Percentiles rank a stretch among this genome's conserved stretches.
phyloP scores from a whole-genome alignment of 2,329 filamentous ascomycete species.

The Verticillium isaacii region DNA sequence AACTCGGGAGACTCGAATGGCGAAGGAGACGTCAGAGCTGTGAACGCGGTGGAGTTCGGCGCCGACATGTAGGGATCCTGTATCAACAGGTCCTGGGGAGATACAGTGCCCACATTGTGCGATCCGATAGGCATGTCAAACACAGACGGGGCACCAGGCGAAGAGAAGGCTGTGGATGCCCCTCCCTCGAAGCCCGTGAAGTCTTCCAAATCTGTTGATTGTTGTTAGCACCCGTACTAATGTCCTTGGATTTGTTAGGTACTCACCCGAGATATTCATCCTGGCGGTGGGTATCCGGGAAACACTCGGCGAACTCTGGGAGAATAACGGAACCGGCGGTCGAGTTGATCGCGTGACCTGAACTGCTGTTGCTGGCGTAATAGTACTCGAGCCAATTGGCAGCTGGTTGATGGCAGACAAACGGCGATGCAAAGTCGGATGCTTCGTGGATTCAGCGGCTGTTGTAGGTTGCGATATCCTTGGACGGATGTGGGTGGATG shows the following conservation, averaged over 20 bases:
- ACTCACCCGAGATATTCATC: slow-evolving; percentile 55
- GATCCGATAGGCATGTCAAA: slow-evolving; percentile 47
- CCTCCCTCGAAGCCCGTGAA: slow-evolving; percentile 53
- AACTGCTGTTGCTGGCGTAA: background rate
- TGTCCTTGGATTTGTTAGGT: background rate
- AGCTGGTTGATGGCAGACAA: background rate
- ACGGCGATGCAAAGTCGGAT: background rate
- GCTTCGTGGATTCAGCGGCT: background rate
- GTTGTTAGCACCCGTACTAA: background rate
- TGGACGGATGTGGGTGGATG: background rate
- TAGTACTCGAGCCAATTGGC: background rate
- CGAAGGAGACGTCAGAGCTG: slow-evolving; percentile 82
- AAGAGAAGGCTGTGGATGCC: slow-evolving; percentile 45
- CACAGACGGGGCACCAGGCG: slow-evolving; percentile 43
- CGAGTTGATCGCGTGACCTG: slow-evolving; percentile 28
- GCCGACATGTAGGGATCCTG: slow-evolving; percentile 67
- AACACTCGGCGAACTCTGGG: slow-evolving; percentile 52
- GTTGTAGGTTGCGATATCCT: background rate
- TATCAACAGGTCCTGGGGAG: slow-evolving; percentile 75
- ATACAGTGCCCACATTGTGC: slow-evolving; percentile 66
- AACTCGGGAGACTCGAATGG: slow-evolving; percentile 72
- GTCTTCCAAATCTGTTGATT: slow-evolving; percentile 44
- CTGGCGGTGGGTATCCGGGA: slow-evolving; percentile 33
- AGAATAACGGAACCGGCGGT: slow-evolving; percentile 70
- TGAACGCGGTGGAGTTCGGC: slow-evolving; percentile 77